Evolutionary conservation across 2,329 filamentous ascomycete species (phyloP).

Genomic region (Fusarium irregulare): DNA sequence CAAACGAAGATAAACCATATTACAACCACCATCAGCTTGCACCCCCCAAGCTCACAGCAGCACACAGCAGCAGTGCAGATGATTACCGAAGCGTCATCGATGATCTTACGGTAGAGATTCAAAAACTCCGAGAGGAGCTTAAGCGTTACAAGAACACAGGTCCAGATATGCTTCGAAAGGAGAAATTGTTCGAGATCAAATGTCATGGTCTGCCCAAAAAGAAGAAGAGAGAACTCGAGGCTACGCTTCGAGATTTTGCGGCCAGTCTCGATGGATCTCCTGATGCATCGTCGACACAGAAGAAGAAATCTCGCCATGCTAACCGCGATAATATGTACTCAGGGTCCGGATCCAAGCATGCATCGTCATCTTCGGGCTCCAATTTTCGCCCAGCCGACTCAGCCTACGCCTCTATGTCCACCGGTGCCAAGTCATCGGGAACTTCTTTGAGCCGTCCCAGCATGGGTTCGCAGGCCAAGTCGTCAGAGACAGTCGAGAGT

Average conservation of each 20-base stretch:
- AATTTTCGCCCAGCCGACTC: conserved; percentile 68
- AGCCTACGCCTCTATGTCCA: conserved; percentile 76
- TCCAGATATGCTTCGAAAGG: conserved; percentile 73
- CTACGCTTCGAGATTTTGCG: conserved; percentile 77
- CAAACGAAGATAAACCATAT: conserved; percentile 57
- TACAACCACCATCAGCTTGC: conserved; percentile 40
- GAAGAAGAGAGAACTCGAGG: conserved; percentile 82
- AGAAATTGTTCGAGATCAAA: conserved; percentile 86
- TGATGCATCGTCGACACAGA: conserved; percentile 55
- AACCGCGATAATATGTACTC: conserved; percentile 56
- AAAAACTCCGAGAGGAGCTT: conserved; percentile 78
- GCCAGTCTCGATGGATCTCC: conserved; percentile 67
- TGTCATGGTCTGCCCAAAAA: conserved; percentile 77
- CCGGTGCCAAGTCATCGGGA: conserved; percentile 59
- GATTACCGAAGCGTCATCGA: conserved; percentile 88
- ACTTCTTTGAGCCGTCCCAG: conserved; percentile 54
- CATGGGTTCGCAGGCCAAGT: conserved; percentile 52
- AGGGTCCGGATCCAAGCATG: conserved; percentile 61
- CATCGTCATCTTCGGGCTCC: conserved; percentile 64
- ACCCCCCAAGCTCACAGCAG: conserved; percentile 49
- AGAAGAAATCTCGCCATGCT: conserved; percentile 55
- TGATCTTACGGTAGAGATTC: conserved; percentile 86
- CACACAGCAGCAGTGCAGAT: conserved; percentile 72
- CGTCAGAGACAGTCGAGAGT: conserved; percentile 69
- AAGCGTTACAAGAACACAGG: conserved; percentile 76